These are phyloP conservation scores for Corniculantispora saksenae DNA, from an alignment of 2,329 filamentous ascomycete species.

Conservation along the genomic window DNA sequence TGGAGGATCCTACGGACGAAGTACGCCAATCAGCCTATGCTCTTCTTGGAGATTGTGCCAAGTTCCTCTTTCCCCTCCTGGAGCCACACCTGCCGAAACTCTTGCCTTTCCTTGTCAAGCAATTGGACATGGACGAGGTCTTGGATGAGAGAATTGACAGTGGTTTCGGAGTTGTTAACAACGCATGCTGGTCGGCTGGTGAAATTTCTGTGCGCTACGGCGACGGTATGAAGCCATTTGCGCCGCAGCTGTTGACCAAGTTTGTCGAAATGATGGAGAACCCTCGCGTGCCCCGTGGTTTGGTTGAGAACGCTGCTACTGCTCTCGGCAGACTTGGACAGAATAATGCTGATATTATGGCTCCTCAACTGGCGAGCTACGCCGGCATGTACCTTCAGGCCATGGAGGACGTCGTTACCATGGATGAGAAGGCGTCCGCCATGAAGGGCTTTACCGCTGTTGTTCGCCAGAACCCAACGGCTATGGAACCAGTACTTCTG, in stretches of 20 bases:
- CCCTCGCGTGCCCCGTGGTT: conserved; percentile 78
- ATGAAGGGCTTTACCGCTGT: conserved; percentile 87
- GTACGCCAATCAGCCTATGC: conserved; percentile 96
- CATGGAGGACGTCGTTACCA: conserved; percentile 82
- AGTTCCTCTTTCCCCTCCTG: conserved; percentile 84
- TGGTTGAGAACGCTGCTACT: conserved; percentile 92
- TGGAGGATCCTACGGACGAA: conserved; percentile 88
- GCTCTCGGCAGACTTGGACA: conserved; percentile 86
- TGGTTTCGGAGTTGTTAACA: conserved; percentile 92
- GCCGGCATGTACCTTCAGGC: conserved; percentile 78
- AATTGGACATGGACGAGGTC: conserved; percentile 79
- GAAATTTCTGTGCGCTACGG: conserved; percentile 85
- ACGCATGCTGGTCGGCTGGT: conserved; percentile 94
- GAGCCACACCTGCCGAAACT: conserved; percentile 72
- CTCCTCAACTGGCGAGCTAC: conserved; percentile 76
- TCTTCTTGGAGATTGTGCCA: conserved; percentile 89
- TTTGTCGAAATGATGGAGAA: conserved; percentile 83
- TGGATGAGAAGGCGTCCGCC: conserved; percentile 91
- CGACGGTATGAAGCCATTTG: conserved; percentile 73
- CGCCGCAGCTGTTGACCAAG: conserved; percentile 73
- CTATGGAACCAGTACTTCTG: conserved; percentile 83
- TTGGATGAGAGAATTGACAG: conserved; percentile 79
- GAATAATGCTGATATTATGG: conserved; percentile 73
- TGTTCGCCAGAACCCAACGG: conserved; percentile 82
- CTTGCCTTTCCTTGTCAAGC: conserved; percentile 79